Conservation (phyloP, 495 filamentous ascomycete species). For the Penicillium paradoxum region DNA sequence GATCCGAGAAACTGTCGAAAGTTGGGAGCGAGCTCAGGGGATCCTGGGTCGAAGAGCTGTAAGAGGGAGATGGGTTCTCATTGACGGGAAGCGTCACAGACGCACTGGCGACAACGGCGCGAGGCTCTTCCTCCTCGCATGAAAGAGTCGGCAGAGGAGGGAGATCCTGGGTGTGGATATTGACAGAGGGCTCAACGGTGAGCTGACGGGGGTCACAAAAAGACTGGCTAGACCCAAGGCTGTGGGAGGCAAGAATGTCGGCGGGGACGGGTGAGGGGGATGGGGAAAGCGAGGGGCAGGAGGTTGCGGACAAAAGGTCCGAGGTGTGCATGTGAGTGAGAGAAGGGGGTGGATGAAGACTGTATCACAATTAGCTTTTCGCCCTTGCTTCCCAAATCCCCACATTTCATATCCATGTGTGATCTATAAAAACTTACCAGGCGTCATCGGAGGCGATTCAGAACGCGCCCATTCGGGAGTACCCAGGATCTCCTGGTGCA, state of each 20-base stretch:
- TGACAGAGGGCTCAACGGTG: slow-evolving; percentile 63
- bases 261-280: slow-evolving; percentile 67
- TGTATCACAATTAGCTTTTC: slow-evolving; percentile 33
- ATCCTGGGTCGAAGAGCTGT: slow-evolving; percentile 45
- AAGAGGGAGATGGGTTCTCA: slow-evolving; percentile 44
- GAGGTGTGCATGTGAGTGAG: slow-evolving; percentile 57
- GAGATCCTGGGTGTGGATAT: slow-evolving; percentile 56
- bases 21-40: slow-evolving; percentile 60
- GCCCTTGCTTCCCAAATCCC: slow-evolving; percentile 18
- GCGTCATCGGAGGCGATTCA: slow-evolving; percentile 82
- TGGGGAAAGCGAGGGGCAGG: slow-evolving; percentile 76
- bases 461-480: slow-evolving; percentile 70
- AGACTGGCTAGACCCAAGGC: slow-evolving; percentile 29
- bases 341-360: slow-evolving; percentile 80
- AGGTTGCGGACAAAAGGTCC: slow-evolving; percentile 67
- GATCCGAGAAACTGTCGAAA: slow-evolving; percentile 83
- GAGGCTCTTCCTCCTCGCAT: slow-evolving; percentile 71
- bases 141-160: slow-evolving; percentile 64
- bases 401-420: slow-evolving; percentile 7
- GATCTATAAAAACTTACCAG: slow-evolving; percentile 64
- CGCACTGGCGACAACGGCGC: slow-evolving; percentile 64
- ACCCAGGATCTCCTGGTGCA: slow-evolving; percentile 69
- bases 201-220: slow-evolving; percentile 94
- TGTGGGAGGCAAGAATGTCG: slow-evolving; percentile 60
- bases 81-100: slow-evolving; percentile 51